Base-by-base conservation (phyloP, 352 stramenopile species). In the Plasmopara muralis region DNA sequence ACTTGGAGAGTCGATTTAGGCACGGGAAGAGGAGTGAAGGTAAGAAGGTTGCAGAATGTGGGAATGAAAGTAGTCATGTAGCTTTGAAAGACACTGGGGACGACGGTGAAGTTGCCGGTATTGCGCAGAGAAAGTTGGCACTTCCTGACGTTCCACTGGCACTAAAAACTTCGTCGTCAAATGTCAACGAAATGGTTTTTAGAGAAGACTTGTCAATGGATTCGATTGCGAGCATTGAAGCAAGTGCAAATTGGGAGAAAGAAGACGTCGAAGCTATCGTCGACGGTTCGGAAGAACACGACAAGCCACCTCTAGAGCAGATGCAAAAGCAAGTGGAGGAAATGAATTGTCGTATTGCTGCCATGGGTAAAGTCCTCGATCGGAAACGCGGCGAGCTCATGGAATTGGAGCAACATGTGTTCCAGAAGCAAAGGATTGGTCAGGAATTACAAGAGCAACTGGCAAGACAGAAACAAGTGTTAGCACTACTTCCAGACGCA, bases 401-500 rank as follows among this genome's bases (percentile, higher is more conserved):
- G 3, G 13, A 62, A 35, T 43, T 72, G 12, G 52, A 78, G 15
- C 56, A 66, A 25, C 51, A 62, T 29, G 51, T 84, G 35, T 18
- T 75, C 2, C 57, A 79, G 43, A 64, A 53, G 4, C 67, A 76
- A 55, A 38, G 46, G 1, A 58, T 42, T 0, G 61, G 65, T 0
- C 42, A 64, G 9, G 59, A 62, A 15, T 38, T 89, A n/a, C 68
- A 85, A 43, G 72, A 75, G 40, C 55, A 77, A 25, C 47, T 89
- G 2, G 61, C 61, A 15, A 72, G 55, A 18, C 66, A 83, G 33
- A 74, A 77, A 13, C 67, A 90, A 45, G 43, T 87, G 10, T 50
- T 93, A 14, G 54, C 59, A 6, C 77, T 93, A 53, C 56, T 94
- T 7, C 74, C 82, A 6, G 64, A 89, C 8, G 81, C 81, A 0